phyloP scores from a whole-genome alignment of 129 eudicot species.

The Pulicaria dysenterica region DNA sequence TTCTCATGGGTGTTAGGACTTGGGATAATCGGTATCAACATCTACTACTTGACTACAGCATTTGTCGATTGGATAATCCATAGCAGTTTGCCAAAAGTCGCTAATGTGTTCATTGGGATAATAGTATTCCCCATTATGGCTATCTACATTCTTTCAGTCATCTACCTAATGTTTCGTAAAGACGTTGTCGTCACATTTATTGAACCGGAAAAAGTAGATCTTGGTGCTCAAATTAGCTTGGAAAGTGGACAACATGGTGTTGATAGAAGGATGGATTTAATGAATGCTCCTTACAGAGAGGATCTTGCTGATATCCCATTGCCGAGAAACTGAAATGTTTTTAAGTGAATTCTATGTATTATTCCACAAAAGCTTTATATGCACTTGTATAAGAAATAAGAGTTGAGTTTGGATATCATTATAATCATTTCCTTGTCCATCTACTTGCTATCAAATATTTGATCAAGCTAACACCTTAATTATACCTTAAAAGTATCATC shows the following conservation, averaged over 20 bases:
- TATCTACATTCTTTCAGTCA: slow-evolving; percentile 47
- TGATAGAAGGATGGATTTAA: slow-evolving; percentile 22
- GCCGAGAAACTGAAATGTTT: slow-evolving; percentile 32
- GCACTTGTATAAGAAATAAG: not conserved
- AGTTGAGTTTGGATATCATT: slow-evolving; percentile 5
- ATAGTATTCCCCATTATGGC: slow-evolving; percentile 61
- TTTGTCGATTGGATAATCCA: slow-evolving; percentile 60
- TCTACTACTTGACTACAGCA: slow-evolving; percentile 63
- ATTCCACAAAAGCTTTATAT: not conserved
- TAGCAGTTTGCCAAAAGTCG: slow-evolving; percentile 55
- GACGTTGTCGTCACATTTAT: slow-evolving; percentile 56
- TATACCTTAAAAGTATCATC: too few relatives aligned
- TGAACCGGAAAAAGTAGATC: slow-evolving; percentile 47
- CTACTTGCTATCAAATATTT: too few relatives aligned
- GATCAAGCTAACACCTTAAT: not conserved
- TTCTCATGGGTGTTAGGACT: slow-evolving; percentile 77
- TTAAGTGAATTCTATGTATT: slow-evolving; percentile 6
- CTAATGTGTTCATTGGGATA: slow-evolving; percentile 62
- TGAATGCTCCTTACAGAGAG: slow-evolving; percentile 53
- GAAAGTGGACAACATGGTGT: slow-evolving; percentile 43
- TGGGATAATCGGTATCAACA: slow-evolving; percentile 76
- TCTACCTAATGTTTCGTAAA: slow-evolving; percentile 67
- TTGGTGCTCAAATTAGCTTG: slow-evolving; percentile 34
- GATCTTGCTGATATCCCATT: slow-evolving; percentile 70
- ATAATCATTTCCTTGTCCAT: slow-evolving; percentile 1